phyloP scores from a whole-genome alignment of 345 rosid species.

The Euphorbia lathyris region DNA sequence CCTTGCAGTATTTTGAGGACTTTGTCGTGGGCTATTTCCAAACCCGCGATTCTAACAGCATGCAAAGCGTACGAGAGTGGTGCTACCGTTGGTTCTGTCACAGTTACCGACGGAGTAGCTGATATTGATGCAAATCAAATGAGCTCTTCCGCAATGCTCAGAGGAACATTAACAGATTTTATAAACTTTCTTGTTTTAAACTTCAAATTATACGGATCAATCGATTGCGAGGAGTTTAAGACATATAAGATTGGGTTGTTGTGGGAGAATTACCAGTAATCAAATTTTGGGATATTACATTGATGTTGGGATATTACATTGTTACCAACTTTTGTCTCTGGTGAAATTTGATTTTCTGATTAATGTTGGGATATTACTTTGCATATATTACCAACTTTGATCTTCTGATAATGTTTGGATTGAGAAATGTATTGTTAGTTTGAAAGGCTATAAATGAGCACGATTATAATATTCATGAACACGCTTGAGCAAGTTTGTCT shows the following conservation, averaged over 20 bases:
- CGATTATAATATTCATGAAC: too few species aligned
- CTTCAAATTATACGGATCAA: slow-evolving; percentile 37
- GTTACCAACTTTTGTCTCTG: too few species aligned
- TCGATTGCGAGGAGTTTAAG: slow-evolving; percentile 39
- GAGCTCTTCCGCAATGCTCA: slow-evolving; percentile 23
- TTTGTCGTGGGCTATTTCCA: slow-evolving; percentile 43
- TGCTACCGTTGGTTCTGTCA: slow-evolving; percentile 32
- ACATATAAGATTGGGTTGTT: too few species aligned
- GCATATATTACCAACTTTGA: too few species aligned
- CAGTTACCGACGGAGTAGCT: slow-evolving; percentile 29
- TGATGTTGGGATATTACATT: too few species aligned
- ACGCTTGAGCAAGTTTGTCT: too few species aligned
- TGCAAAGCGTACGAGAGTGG: slow-evolving; percentile 48
- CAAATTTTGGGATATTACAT: too few species aligned
- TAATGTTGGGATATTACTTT: neutral
- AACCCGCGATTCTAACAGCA: slow-evolving; percentile 38
- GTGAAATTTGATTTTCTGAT: neutral
- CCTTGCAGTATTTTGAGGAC: slow-evolving; percentile 49
- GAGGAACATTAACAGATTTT: slow-evolving; percentile 22
- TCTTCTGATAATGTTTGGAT: too few species aligned
- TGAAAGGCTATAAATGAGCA: too few species aligned
- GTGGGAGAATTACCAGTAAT: too few species aligned
- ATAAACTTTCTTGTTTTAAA: slow-evolving; percentile 23
- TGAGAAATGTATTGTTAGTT: too few species aligned
- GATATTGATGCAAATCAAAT: slow-evolving; percentile 15